phyloP scores from a whole-genome alignment of 768 basidiomycete genomes.

The Omphalotus guepiniiformis region DNA sequence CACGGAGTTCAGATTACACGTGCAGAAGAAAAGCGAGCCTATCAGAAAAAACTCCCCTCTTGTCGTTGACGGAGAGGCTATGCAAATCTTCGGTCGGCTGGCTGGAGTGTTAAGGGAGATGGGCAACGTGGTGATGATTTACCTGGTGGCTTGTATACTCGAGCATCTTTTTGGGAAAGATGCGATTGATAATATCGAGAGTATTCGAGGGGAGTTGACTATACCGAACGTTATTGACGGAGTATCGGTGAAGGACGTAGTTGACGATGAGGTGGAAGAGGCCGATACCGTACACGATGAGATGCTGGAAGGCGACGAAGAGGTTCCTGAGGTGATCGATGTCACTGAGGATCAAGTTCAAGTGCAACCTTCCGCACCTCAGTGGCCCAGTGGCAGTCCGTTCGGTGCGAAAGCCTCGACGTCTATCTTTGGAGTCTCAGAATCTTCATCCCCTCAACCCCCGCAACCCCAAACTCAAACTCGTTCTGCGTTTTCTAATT shows the following conservation, averaged over 20 bases:
- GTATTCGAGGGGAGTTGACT: conserved; percentile 51
- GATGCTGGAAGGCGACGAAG: conserved; percentile 20
- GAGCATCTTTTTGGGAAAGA: conserved; percentile 84
- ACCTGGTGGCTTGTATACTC: conserved; percentile 84
- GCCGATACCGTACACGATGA: conserved; percentile 17
- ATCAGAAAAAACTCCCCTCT: conserved; percentile 65
- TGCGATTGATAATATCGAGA: conserved; percentile 72
- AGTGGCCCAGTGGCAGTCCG: background rate
- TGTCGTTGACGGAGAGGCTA: conserved; percentile 59
- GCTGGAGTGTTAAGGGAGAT: conserved; percentile 60
- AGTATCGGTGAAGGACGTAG: conserved; percentile 22
- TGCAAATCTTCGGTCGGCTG: conserved; percentile 65
- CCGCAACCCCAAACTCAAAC: conserved; percentile 12
- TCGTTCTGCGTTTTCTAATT: conserved; percentile 34
- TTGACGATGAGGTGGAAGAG: conserved; percentile 22
- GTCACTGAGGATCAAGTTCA: no score
- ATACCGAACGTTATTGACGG: conserved; percentile 72
- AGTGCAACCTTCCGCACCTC: no score
- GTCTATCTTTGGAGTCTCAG: conserved; percentile 3
- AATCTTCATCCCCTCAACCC: conserved; percentile 13
- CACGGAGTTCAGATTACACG: conserved; percentile 73
- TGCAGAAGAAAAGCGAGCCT: conserved; percentile 71
- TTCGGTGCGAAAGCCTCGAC: background rate
- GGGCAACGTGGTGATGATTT: conserved; percentile 70
- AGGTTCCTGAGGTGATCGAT: conserved; percentile 10